Base-by-base conservation (phyloP, 495 filamentous ascomycete genomes). In the Penicillium robsamsonii region DNA sequence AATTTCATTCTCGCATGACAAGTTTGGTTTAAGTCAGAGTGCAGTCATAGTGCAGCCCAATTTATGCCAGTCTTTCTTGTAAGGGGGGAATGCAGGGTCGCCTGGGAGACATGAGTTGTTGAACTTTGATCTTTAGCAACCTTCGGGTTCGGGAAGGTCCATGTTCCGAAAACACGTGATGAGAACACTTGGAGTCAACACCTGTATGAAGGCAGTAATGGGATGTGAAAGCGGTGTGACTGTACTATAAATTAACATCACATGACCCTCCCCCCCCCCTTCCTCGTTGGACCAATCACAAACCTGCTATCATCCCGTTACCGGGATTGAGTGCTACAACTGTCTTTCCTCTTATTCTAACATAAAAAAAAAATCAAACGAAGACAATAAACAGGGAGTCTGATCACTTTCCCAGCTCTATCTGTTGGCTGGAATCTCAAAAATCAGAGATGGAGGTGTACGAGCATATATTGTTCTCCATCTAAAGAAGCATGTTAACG, bases 221-320 rank as follows among this genome's bases (percentile, higher is more conserved):
- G 1, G 42, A 15, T 12, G 10, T 11, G 30, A 12, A 37, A 37
- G 33, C 33, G 33, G 29, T 51, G 13, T n/a, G 33, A 18, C 42
- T 61, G n/a, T 67, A 76, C 54, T 70, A 70, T 22, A 72, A 73
- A 43, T 22, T 70, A 72, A 43, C 65, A 24, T 77, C 6, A 61
- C 60, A 48, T 75, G 76, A 57, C 61, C 68, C 12, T 66, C 73
- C 17, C 69, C 63, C 3, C 65, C 70, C 33, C 27, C 17, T 75
- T 68, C 27, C 57, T 70, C 47, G n/a, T n/a, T 43, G 43, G 29
- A 43, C 46, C 46, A 47, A 56, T 56, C 37, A 41, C 15, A 55
- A 41, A n/a, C 33, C 12, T 6, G 33, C 17, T 15, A 49, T 24
- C 45, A 56, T 49, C 44, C 45, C 53, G 54, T 46, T 56, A 56